phyloP scores from a whole-genome alignment of 441 rosid species.

The Metrosideros polymorpha region DNA sequence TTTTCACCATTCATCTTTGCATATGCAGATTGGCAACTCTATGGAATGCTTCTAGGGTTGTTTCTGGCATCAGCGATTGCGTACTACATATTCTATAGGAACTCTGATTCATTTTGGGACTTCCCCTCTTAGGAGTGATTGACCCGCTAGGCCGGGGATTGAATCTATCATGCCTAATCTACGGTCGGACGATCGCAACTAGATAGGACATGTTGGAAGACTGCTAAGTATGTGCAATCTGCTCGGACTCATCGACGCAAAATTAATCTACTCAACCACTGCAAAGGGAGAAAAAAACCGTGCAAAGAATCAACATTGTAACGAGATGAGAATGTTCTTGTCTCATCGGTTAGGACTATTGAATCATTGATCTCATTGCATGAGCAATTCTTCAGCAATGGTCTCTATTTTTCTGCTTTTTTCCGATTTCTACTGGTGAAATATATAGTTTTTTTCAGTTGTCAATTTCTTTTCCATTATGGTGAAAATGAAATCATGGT shows the following conservation, averaged over 20 bases:
- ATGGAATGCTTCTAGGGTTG: constrained; percentile 55
- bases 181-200: constrained; percentile 47
- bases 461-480: background rate
- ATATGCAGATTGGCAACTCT: constrained; percentile 91
- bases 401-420: background rate
- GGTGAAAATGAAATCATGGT: background rate
- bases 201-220: constrained; percentile 23
- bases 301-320: background rate
- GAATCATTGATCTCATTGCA: background rate
- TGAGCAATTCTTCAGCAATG: background rate
- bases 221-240: background rate
- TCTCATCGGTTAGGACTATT: background rate
- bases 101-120: constrained; percentile 83
- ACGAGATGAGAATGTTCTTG: background rate
- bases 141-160: constrained; percentile 36
- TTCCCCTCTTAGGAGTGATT: constrained; percentile 47
- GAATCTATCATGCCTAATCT: constrained; percentile 38
- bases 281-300: background rate
- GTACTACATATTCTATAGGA: constrained; percentile 75
- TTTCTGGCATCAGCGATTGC: constrained; percentile 72
- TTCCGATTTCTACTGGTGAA: background rate
- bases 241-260: background rate
- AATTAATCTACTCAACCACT: background rate
- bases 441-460: background rate
- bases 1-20: background rate